These are phyloP conservation scores for Hawksworthiomyces lignivorus DNA, from an alignment of 2,329 filamentous ascomycete species.

Conservation along the genomic window DNA sequence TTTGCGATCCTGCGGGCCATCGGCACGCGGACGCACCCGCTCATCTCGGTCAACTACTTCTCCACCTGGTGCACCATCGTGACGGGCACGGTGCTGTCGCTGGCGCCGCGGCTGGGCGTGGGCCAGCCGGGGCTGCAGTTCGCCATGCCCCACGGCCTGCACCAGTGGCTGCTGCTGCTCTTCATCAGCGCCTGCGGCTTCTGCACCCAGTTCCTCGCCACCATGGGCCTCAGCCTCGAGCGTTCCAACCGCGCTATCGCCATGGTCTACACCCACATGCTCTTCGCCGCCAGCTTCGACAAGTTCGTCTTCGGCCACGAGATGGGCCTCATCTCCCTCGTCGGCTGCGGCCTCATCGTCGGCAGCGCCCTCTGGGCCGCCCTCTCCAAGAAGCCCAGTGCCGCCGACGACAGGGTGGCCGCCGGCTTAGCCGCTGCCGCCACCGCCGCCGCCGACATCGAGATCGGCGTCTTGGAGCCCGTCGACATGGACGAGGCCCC, in stretches of 20 bases:
- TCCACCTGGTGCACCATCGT: conserved; percentile 62
- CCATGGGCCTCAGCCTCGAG: conserved; percentile 62
- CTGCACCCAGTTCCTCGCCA: conserved; percentile 78
- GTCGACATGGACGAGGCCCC: conserved; percentile 1
- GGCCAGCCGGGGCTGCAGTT: conserved; percentile 39
- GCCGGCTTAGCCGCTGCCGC: conserved; percentile 17
- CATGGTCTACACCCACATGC: conserved; percentile 52
- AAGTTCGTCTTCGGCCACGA: conserved; percentile 42
- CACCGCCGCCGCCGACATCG: conserved; percentile 25
- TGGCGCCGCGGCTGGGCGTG: conserved; percentile 36
- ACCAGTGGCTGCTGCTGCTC: conserved; percentile 60
- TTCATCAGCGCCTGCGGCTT: conserved; percentile 70
- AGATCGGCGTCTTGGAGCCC: conserved; percentile 21
- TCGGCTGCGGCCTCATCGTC: conserved; percentile 45
- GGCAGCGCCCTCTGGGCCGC: conserved; percentile 46
- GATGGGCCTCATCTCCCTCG: conserved; percentile 41
- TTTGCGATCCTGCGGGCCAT: conserved; percentile 73
- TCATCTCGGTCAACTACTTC: conserved; percentile 86
- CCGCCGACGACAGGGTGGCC: too few species aligned
- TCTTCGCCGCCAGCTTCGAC: conserved; percentile 48
- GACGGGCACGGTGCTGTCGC: conserved; percentile 51
- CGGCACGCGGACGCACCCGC: conserved; percentile 67
- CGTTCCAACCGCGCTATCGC: conserved; percentile 51
- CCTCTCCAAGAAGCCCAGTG: conserved; percentile 34
- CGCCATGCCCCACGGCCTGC: conserved; percentile 29